Conservation (phyloP, 257 asterid genomes). For the Mitragyna speciosa region DNA sequence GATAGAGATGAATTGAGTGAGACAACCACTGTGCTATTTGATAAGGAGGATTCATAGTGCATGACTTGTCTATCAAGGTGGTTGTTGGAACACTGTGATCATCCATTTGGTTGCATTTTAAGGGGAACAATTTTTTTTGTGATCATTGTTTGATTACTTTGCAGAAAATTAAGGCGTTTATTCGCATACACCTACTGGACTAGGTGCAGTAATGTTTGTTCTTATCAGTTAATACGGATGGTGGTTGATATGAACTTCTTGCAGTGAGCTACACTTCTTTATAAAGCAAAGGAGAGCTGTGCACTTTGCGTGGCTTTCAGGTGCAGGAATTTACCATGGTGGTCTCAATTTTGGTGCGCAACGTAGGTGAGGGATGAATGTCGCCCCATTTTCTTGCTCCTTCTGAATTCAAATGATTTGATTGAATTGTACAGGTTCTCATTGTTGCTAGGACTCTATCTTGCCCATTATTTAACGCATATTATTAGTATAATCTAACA, state of each 20-base stretch:
- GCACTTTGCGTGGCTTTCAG: constrained; percentile 98
- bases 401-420: neutral
- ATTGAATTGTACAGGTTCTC: neutral
- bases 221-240: too few species aligned
- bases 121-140: neutral
- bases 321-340: constrained; percentile 97
- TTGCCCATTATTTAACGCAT: neutral
- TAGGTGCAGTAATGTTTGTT: neutral
- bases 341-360: constrained; percentile 92
- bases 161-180: neutral
- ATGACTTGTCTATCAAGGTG: neutral
- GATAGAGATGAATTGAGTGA: neutral
- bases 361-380: constrained; percentile 52
- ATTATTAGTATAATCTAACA: neutral
- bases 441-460: neutral
- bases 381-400: constrained; percentile 18
- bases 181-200: too few species aligned
- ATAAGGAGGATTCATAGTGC: neutral
- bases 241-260: constrained; percentile 26
- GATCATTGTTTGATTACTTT: neutral
- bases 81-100: neutral
- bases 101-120: neutral
- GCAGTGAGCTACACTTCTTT: constrained; percentile 96
- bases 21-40: neutral
- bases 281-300: constrained; percentile 91